phyloP scores from a whole-genome alignment of 108 stramenopile genomes.

The Nitzschia inconspicua region DNA sequence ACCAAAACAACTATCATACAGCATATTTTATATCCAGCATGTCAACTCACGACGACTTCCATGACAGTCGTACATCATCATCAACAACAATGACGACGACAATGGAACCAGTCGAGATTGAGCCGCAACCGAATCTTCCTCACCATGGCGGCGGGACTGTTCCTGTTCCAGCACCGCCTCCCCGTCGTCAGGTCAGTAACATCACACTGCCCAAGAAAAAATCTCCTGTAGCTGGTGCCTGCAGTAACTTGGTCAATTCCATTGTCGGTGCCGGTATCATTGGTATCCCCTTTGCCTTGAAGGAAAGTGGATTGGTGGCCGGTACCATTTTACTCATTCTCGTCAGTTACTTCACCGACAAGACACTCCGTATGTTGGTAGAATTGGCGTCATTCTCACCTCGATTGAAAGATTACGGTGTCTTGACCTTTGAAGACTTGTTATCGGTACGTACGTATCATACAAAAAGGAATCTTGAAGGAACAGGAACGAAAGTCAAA shows the following conservation, averaged over 20 bases:
- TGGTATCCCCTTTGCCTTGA: constrained; percentile 79
- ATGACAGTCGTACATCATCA: too few relatives aligned
- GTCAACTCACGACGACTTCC: too few relatives aligned
- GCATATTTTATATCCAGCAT: too few relatives aligned
- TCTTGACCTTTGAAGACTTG: constrained; percentile 72
- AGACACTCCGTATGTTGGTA: constrained; percentile 64
- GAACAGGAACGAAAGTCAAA: too few relatives aligned
- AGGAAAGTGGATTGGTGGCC: constrained; percentile 54
- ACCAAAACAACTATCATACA: too few relatives aligned
- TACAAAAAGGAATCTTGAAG: too few relatives aligned
- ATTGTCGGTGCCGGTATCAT: constrained; percentile 89
- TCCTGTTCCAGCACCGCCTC: too few relatives aligned
- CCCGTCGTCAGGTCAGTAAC: constrained; percentile 31
- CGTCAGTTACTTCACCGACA: constrained; percentile 70
- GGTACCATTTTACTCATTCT: constrained; percentile 57
- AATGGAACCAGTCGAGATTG: too few relatives aligned
- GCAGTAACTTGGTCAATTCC: constrained; percentile 73
- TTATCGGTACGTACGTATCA: too few relatives aligned
- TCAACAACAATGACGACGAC: too few relatives aligned
- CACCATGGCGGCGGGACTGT: too few relatives aligned
- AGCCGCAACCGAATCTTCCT: too few relatives aligned
- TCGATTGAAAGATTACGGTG: constrained; percentile 34
- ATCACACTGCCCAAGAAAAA: constrained; percentile 57
- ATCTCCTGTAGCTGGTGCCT: constrained; percentile 58
- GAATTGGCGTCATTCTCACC: constrained; percentile 72